A percentile compares a stretch with the other conserved stretches of the same genome.
These are phyloP conservation scores for Parafenestella ontariensis DNA, from an alignment of 2,329 filamentous ascomycete genomes.

Conservation along the genomic window DNA sequence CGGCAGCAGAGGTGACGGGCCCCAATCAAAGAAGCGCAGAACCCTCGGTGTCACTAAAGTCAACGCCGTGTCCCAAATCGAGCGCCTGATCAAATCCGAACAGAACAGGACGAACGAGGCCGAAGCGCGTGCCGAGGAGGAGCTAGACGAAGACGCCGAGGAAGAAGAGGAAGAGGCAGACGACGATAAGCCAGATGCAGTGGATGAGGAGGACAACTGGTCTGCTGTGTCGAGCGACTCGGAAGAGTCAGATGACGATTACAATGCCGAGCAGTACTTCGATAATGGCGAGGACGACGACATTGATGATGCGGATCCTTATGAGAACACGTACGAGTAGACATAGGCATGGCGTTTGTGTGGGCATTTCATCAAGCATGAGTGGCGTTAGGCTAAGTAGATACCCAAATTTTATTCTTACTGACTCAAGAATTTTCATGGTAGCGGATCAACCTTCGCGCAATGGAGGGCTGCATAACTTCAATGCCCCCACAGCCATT, in stretches of 20 bases:
- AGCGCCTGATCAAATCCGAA: constrained; percentile 53
- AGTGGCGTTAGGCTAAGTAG: constrained; percentile 23
- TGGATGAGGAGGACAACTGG: constrained; percentile 64
- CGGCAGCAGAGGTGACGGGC: constrained; percentile 26
- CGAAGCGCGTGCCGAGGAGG: constrained; percentile 53
- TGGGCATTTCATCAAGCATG: constrained; percentile 5
- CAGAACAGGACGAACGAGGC: constrained; percentile 54
- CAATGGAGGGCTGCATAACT: background rate
- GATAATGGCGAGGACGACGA: constrained; percentile 61
- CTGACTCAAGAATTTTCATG: background rate
- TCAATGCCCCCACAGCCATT: background rate
- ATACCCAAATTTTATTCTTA: constrained; percentile 22
- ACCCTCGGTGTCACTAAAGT: constrained; percentile 43
- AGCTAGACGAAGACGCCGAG: constrained; percentile 51
- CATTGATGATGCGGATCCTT: constrained; percentile 46
- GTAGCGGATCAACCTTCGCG: background rate
- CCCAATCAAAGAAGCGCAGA: constrained; percentile 40
- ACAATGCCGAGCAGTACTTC: constrained; percentile 66
- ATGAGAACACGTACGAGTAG: constrained; percentile 47
- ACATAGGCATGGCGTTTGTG: constrained; percentile 1
- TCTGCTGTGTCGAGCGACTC: constrained; percentile 63
- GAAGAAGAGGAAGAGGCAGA: constrained; percentile 57
- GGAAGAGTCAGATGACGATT: constrained; percentile 70
- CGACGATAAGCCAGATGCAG: constrained; percentile 60
- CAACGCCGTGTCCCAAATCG: constrained; percentile 40